phyloP scores from a whole-genome alignment of 345 rosid genomes.

The Camelina hispida region DNA sequence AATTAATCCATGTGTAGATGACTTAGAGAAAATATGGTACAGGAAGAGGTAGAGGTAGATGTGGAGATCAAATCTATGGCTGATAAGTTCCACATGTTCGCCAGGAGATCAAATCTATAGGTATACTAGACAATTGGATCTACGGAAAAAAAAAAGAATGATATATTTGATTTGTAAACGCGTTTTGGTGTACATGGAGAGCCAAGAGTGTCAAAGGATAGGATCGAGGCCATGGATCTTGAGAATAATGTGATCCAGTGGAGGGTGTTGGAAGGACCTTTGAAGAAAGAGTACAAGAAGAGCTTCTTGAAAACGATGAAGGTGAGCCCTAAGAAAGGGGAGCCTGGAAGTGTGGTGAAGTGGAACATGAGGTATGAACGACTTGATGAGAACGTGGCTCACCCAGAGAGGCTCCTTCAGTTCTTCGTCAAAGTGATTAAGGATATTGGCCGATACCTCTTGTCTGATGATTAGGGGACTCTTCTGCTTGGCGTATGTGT shows the following conservation, averaged over 20 bases:
- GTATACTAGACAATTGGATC: no score
- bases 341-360: slow-evolving; percentile 31
- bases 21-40: neutral
- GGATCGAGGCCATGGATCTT: slow-evolving; percentile 13
- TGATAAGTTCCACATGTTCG: slow-evolving; percentile 39
- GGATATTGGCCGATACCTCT: slow-evolving; percentile 26
- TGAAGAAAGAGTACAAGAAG: slow-evolving; percentile 33
- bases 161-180: no score
- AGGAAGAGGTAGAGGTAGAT: slow-evolving; percentile 16
- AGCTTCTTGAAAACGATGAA: slow-evolving; percentile 25
- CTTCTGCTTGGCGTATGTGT: neutral
- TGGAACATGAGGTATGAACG: slow-evolving; percentile 36
- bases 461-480: neutral
- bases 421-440: slow-evolving; percentile 14
- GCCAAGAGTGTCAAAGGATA: slow-evolving; percentile 26
- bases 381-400: slow-evolving; percentile 14
- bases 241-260: slow-evolving; percentile 22
- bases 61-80: slow-evolving; percentile 12
- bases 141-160: no score
- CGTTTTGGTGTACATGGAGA: slow-evolving; percentile 25
- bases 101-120: slow-evolving; percentile 37
- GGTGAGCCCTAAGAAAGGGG: slow-evolving; percentile 28
- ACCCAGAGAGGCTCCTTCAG: slow-evolving; percentile 29
- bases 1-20: no score
- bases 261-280: slow-evolving; percentile 33